Evolutionary conservation across 2,329 filamentous ascomycete species (phyloP), one percentile per base, ranked within the genome.

Genomic region (Leptosphaerulina australis): DNA sequence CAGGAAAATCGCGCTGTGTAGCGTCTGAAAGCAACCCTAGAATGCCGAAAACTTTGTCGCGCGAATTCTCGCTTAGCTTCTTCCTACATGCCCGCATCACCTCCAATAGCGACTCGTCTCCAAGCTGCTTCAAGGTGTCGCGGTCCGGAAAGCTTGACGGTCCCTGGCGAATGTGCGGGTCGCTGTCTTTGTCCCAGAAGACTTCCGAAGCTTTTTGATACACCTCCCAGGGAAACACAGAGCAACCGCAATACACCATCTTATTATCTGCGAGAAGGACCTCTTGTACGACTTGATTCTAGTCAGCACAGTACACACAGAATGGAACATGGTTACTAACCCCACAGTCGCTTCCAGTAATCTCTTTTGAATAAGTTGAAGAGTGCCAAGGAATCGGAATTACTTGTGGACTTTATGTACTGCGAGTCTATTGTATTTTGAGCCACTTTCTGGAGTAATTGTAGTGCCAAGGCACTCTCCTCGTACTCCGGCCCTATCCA

Each of bases 271-370:
- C 6, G 14, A 28, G 26, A 17, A 33, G 34, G 11, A 46, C 28
- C 5, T 46, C 44, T 20, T 46, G 44, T 1, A 46, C 34, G 0
- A 46, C n/a, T n/a, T n/a, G n/a, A n/a, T n/a, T n/a, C n/a, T n/a
- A n/a, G n/a, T n/a, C n/a, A n/a, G n/a, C n/a, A n/a, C n/a, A n/a
- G n/a, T n/a, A n/a, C n/a, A n/a, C n/a, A n/a, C n/a, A n/a, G n/a
- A n/a, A n/a, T n/a, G n/a, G n/a, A n/a, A n/a, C n/a, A n/a, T n/a
- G n/a, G n/a, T n/a, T n/a, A n/a, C n/a, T n/a, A n/a, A n/a, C n/a
- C 35, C 44, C 35, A 46, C 1, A 46, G 28, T 22, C 44, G 33
- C 2, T 31, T 26, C 44, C 44, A 46, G 8, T 46, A 46, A 1
- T 39, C 35, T 2, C 44, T 10, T 5, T 46, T 21, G 8, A 46